phyloP scores from a whole-genome alignment of 805 yeast genomes.

The Lachancea thermotolerans region DNA sequence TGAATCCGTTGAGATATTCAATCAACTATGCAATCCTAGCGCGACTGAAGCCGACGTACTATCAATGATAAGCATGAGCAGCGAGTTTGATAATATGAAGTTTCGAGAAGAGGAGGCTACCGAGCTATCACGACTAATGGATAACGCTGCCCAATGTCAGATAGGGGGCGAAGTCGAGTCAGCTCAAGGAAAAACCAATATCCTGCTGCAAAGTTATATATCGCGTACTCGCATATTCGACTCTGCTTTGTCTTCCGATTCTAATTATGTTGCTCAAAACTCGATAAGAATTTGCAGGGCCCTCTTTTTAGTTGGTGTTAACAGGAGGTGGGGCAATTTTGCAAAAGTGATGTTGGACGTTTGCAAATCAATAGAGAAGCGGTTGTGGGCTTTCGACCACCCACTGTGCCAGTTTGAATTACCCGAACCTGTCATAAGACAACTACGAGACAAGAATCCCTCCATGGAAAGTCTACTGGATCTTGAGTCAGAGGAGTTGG shows the following conservation, averaged over 20 bases:
- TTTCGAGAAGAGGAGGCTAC: constrained; percentile 79
- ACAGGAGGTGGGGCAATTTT: constrained; percentile 85
- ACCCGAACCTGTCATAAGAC: constrained; percentile 57
- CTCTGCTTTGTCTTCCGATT: constrained; percentile 77
- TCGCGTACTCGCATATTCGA: constrained; percentile 68
- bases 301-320: constrained; percentile 75
- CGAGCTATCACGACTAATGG: constrained; percentile 60
- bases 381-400: constrained; percentile 86
- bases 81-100: constrained; percentile 87
- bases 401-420: constrained; percentile 84
- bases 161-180: constrained; percentile 70
- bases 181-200: constrained; percentile 79
- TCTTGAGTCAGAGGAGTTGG: constrained; percentile 68
- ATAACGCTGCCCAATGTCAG: constrained; percentile 67
- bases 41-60: constrained; percentile 91
- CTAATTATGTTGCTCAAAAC: constrained; percentile 92
- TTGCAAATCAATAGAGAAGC: constrained; percentile 78
- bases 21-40: constrained; percentile 70
- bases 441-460: constrained; percentile 57
- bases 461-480: constrained; percentile 68
- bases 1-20: constrained; percentile 83
- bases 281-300: constrained; percentile 92
- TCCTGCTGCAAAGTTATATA: constrained; percentile 80
- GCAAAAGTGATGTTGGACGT: constrained; percentile 67
- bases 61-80: constrained; percentile 83